Conservation (phyloP, 768 basidiomycete genomes). For the Epithele typhae region DNA sequence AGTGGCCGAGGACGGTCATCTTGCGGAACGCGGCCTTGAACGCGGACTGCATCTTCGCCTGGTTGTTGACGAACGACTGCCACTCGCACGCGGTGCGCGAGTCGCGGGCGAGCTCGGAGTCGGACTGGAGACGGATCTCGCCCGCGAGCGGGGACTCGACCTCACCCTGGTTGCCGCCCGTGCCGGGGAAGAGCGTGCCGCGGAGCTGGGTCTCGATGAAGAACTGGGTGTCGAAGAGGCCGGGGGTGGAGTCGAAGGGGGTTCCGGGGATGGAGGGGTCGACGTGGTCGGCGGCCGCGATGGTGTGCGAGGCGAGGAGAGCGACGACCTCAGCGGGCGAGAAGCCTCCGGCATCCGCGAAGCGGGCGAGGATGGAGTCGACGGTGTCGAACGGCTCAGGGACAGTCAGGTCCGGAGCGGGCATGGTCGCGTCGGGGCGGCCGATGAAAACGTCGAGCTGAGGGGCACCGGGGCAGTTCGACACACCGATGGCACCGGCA, state of each 20-base stretch:
- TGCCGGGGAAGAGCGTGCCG: conserved; percentile 28
- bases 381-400: conserved; percentile 25
- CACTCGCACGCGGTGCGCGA: conserved; percentile 31
- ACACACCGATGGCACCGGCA: conserved; percentile 14
- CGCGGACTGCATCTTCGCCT: conserved; percentile 20
- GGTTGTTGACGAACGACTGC: conserved; percentile 30
- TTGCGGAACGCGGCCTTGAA: conserved; percentile 28
- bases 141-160: conserved; percentile 27
- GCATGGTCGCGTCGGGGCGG: conserved; percentile 13
- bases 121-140: conserved; percentile 33
- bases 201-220: conserved; percentile 27
- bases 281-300: conserved; percentile 25
- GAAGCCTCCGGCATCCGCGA: conserved; percentile 21
- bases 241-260: conserved; percentile 27
- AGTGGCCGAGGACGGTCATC: conserved; percentile 28
- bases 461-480: conserved; percentile 32
- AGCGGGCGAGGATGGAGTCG: conserved; percentile 21
- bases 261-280: conserved; percentile 23
- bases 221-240: conserved; percentile 25
- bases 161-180: conserved; percentile 26
- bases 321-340: conserved; percentile 20
- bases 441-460: conserved; percentile 34
- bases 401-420: conserved; percentile 21
- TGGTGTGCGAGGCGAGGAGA: conserved; percentile 21
- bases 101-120: conserved; percentile 29